These are phyloP conservation scores for Malus domestica DNA, from an alignment of 306 rosid genomes.

Conservation along the genomic window ASM211411v1 NC_041789.1:16773501-16774000, in stretches of 20 bases:
- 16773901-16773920: background rate
- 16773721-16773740: background rate
- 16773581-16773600: background rate
- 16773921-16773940: background rate
- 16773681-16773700: background rate
- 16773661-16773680: background rate
- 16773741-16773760: background rate
- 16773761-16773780: background rate
- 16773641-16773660: background rate
- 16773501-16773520: background rate
- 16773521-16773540: too few species aligned
- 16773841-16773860: background rate
- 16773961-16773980: background rate
- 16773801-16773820: background rate
- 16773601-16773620: background rate
- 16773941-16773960: background rate
- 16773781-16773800: background rate
- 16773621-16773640: background rate
- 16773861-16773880: background rate
- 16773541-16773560: too few species aligned
- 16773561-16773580: background rate
- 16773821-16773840: background rate
- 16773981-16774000: background rate
- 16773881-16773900: background rate
- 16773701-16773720: background rate